Evolutionary conservation across 148 eudicot genomes (phyloP).

Genomic region (Polygonum maritimum): DNA sequence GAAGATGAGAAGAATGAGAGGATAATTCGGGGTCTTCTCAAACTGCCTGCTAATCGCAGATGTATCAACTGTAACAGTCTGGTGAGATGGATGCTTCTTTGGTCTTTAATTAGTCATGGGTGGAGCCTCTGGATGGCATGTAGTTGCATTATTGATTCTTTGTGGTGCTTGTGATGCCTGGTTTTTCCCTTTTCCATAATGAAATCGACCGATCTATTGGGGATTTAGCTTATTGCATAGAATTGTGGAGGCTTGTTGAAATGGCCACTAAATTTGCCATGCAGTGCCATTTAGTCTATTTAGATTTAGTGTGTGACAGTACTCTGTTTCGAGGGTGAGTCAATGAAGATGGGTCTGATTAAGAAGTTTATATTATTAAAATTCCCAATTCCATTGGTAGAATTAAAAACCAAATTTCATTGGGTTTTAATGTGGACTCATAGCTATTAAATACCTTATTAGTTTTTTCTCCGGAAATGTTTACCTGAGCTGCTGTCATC

Average conservation of each 20-base stretch:
- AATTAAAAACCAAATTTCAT: neutral
- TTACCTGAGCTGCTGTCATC: neutral
- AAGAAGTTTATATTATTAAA: neutral
- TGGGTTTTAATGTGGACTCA: neutral
- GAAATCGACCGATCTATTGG: neutral
- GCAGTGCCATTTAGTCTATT: neutral
- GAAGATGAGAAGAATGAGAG: constrained; percentile 24
- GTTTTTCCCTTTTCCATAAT: neutral
- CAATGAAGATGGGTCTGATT: neutral
- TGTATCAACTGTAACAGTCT: constrained; percentile 24
- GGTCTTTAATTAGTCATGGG: neutral
- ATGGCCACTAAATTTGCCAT: neutral
- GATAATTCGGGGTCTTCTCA: constrained; percentile 20
- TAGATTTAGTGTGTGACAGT: neutral
- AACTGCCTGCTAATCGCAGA: constrained; percentile 20
- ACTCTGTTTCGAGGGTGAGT: neutral
- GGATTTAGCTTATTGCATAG: neutral
- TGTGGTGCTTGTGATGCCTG: neutral
- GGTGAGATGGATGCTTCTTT: constrained; percentile 10
- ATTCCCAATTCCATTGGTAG: neutral
- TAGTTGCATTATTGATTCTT: neutral
- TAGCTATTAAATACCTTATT: neutral
- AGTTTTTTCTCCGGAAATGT: neutral
- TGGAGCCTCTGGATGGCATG: neutral
- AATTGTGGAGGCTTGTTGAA: neutral